Percentiles rank a stretch among this genome's conserved stretches.
Evolutionary conservation across 257 asterid genomes (phyloP).

Genomic region (Paraleonurus japonicus): DNA sequence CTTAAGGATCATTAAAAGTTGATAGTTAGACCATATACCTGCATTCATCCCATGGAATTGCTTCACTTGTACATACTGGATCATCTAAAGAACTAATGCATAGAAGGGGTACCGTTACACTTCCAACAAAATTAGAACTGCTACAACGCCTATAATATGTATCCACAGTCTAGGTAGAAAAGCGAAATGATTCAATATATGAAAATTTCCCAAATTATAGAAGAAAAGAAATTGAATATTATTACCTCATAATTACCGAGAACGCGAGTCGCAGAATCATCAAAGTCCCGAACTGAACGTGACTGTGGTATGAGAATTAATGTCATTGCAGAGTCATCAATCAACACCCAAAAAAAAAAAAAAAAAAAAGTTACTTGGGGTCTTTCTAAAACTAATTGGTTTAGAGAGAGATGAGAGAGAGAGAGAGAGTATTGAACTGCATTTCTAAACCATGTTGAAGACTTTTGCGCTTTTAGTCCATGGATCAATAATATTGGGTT

Average conservation of each 20-base stretch:
- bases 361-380: too few relatives aligned
- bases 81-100: constrained; percentile 86
- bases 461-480: background rate
- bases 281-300: constrained; percentile 72
- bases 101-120: constrained; percentile 81
- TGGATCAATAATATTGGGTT: background rate
- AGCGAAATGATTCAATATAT: constrained; percentile 10
- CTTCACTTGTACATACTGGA: constrained; percentile 91
- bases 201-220: constrained; percentile 2
- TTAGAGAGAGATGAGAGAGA: too few relatives aligned
- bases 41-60: constrained; percentile 95
- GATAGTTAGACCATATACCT: constrained; percentile 27
- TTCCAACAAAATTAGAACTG: constrained; percentile 66
- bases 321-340: constrained; percentile 7
- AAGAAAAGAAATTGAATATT: constrained; percentile 1
- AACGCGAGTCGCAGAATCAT: constrained; percentile 69
- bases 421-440: background rate
- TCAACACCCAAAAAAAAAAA: background rate
- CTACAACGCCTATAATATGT: constrained; percentile 80
- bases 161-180: constrained; percentile 70
- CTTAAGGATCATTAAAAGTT: background rate
- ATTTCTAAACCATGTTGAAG: background rate
- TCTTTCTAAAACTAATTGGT: too few relatives aligned
- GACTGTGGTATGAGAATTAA: constrained; percentile 44
- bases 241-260: constrained; percentile 79